Percentiles rank a stretch among this genome's conserved stretches.
Evolutionary conservation across 371 early-diverging fungal species (phyloP).

Genomic region (Mucor saturninus): DNA sequence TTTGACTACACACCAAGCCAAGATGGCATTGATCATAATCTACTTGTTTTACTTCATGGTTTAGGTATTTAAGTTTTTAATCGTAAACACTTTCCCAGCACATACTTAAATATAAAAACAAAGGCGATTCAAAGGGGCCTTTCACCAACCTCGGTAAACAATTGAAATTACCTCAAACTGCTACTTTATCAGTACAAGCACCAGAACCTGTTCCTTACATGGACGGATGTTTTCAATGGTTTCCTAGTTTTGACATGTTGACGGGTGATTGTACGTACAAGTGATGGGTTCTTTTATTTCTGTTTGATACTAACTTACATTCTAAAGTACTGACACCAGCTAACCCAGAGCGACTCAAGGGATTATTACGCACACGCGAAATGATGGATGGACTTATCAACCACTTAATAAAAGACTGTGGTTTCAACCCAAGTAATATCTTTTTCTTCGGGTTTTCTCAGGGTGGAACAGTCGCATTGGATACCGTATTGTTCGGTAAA

Average conservation of each 20-base stretch:
- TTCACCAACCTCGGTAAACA: conserved; percentile 63
- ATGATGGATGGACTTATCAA: conserved; percentile 40
- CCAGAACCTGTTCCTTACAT: conserved; percentile 69
- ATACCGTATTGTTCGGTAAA: conserved; percentile 60
- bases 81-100: not conserved
- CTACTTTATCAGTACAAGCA: conserved; percentile 65
- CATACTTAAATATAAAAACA: not conserved
- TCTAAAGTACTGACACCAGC: conserved; percentile 50
- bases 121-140: conserved; percentile 62
- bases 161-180: conserved; percentile 73
- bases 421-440: conserved; percentile 52
- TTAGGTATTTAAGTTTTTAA: conserved; percentile 44
- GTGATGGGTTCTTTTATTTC: not conserved
- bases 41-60: conserved; percentile 79
- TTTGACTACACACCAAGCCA: conserved; percentile 58
- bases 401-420: conserved; percentile 52
- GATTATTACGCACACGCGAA: conserved; percentile 40
- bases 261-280: conserved; percentile 56
- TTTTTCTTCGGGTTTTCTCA: conserved; percentile 79
- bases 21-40: conserved; percentile 69
- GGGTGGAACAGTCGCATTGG: conserved; percentile 72
- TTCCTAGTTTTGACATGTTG: conserved; percentile 63
- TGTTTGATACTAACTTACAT: not conserved
- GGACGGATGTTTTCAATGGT: conserved; percentile 71
- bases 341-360: conserved; percentile 51